Base-by-base conservation (phyloP, 768 basidiomycete species). In the Leccinum variicolor region DNA sequence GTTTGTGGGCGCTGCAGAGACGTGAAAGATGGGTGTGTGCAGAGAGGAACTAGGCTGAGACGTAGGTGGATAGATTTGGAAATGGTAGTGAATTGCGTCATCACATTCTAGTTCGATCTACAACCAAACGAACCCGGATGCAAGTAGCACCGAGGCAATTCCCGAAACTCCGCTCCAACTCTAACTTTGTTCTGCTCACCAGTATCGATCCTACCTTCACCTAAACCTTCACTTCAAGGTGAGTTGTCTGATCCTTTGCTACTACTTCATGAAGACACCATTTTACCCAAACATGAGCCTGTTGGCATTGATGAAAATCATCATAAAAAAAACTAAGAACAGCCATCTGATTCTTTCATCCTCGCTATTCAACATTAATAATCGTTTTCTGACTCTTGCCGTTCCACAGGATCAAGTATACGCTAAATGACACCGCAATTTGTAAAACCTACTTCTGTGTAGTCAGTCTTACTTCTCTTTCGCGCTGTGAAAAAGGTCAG, bases 401-500 rank as follows among this genome's bases (percentile, higher is more conserved):
- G 29, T 31, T 31, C 4, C 29, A 31, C 11, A 31, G 29, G 28
- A 8, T 28, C 9, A 28, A 26, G 26, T 28, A 29, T 31, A 4
- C 29, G 29, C 29, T 31, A 29, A 15, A 43, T 23, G 26, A 23
- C 11, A 31, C 45, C 29, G 10, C 29, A 17, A 7, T 31, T 33
- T 9, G 2, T 14, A n/a, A n/a, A n/a, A n/a, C n/a, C 39, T 67
- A 60, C 50, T 58, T 58, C 23, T 58, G 56, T 29, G 63, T 51
- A 6, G 46, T 26, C 19, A 85, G 62, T 66, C 78, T 84, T 5
- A 76, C 77, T 55, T 79, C 79, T 47, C 87, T 76, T 69, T 88
- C 87, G 54, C 82, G 78, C 78, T 79, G 25, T 23, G 59, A 11
- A 29, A 52, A 47, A 54, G 10, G 54, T 60, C 23, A 69, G 46